Base-by-base conservation (phyloP, 2,329 filamentous ascomycete genomes). In the Exophiala sp. region DNA sequence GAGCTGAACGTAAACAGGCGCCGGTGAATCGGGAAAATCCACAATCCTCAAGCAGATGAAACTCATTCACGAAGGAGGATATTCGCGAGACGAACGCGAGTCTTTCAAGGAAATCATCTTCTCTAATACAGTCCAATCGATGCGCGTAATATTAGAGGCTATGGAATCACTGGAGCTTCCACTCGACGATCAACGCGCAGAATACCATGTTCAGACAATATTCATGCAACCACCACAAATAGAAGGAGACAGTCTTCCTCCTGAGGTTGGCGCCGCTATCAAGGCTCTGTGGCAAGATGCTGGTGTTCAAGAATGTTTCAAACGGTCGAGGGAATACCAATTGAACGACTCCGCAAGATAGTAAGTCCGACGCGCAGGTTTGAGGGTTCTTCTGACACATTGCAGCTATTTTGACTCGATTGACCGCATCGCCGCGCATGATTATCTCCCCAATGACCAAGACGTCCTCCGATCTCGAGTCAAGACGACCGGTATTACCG, bases 141-240 rank as follows among this genome's bases (percentile, higher is more conserved):
- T 86, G 83, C 82, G 83, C 65, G 83, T 86, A 64, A 86, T 86
- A 59, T 74, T 86, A 59, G 83, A 86, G 69, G 83, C 83, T 21
- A 86, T 86, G 79, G 83, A 86, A 68, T 84, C 82, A 57, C 74
- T 86, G 45, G 83, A 86, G 73, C 80, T 96, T 18, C 91, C 91
- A 20, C 83, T 96, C 50, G 89, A 94, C 71, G 91, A 96, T 70
- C 88, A 89, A 71, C 86, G 89, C 67, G 90, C 92, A 79, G 91
- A 96, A 75, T 96, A 96, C 76, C 91, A 96, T 71, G 91, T 96
- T 53, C 91, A 96, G 78, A 96, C 91, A 68, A 95, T 96, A 72
- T 96, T 96, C 81, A 96, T 96, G 89, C 91, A 96, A 72, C 91
- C 91, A 47, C 88, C 90, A 60, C 91, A 96, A 78, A 96, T 96